A percentile compares a stretch with the other conserved stretches of the same genome.
Conservation (phyloP, 768 basidiomycete species). For the Leucocoprinus sp. region DNA sequence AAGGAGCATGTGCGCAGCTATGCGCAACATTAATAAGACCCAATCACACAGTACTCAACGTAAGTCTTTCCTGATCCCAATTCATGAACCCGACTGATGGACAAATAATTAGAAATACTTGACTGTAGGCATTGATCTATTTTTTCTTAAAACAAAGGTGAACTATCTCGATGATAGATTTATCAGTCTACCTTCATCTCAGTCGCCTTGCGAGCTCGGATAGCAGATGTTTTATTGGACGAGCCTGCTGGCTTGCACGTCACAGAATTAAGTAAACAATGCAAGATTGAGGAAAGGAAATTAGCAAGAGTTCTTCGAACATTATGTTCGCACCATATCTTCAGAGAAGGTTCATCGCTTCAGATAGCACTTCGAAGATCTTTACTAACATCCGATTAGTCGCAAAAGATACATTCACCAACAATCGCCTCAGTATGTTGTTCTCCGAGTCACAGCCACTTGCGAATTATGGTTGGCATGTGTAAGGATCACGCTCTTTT, state of each 20-base stretch:
- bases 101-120: conserved; percentile 6
- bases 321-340: conserved; percentile 24
- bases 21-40: conserved; percentile 18
- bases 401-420: conserved; percentile 28
- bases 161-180: conserved; percentile 9
- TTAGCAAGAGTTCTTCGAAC: conserved; percentile 24
- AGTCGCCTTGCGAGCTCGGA: conserved; percentile 15
- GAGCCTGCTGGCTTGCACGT: conserved; percentile 24
- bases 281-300: conserved; percentile 23
- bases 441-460: conserved; percentile 22
- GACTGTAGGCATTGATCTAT: conserved; percentile 6
- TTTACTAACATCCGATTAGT: conserved; percentile 24
- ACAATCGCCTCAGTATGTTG: conserved; percentile 31
- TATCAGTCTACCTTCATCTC: conserved; percentile 18
- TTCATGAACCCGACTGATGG: background rate
- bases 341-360: conserved; percentile 25
- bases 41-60: conserved; percentile 19
- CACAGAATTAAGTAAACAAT: conserved; percentile 16
- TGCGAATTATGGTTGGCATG: conserved; percentile 17
- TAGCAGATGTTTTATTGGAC: conserved; percentile 22
- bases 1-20: conserved; percentile 24
- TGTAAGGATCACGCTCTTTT: conserved; percentile 12
- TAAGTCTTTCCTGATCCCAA: conserved; percentile 8
- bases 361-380: no score
- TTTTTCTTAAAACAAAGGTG: background rate